phyloP scores from a whole-genome alignment of 768 basidiomycete species.

The Mycena venus region DNA sequence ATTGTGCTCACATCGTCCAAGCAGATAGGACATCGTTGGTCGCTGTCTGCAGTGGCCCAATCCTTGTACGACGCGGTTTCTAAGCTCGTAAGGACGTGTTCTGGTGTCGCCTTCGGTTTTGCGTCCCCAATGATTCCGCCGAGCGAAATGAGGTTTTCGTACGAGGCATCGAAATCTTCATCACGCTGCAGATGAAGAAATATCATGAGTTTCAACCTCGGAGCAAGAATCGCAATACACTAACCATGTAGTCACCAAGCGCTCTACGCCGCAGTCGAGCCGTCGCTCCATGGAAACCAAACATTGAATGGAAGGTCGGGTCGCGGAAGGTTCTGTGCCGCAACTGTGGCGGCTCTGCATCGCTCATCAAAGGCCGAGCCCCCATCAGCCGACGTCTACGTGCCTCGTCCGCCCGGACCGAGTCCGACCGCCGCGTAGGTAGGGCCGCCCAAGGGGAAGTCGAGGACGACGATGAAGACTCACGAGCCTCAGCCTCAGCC shows the following conservation, averaged over 20 bases:
- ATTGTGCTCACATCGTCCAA: conserved; percentile 78
- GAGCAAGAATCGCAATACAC: background rate
- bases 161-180: conserved; percentile 82
- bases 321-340: conserved; percentile 18
- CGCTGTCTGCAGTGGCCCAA: conserved; percentile 75
- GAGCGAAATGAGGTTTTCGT: conserved; percentile 75
- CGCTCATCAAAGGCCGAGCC: background rate
- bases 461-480: conserved; percentile 15
- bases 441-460: conserved; percentile 36
- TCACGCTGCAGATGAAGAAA: conserved; percentile 65
- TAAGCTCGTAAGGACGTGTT: conserved; percentile 68
- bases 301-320: conserved; percentile 26
- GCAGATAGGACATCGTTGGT: conserved; percentile 86
- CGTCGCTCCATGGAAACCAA: conserved; percentile 17
- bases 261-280: conserved; percentile 35
- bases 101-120: conserved; percentile 73
- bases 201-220: conserved; percentile 12
- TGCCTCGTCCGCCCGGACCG: conserved; percentile 1
- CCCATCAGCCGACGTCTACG: conserved; percentile 10
- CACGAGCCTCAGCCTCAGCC: conserved; percentile 32
- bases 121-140: conserved; percentile 76
- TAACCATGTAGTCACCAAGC: conserved; percentile 64
- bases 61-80: conserved; percentile 76
- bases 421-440: conserved; percentile 1
- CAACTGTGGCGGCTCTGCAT: conserved; percentile 4